Evolutionary conservation across 257 asterid genomes (phyloP).

Genomic region (Parsonsia alboflavescens): DNA sequence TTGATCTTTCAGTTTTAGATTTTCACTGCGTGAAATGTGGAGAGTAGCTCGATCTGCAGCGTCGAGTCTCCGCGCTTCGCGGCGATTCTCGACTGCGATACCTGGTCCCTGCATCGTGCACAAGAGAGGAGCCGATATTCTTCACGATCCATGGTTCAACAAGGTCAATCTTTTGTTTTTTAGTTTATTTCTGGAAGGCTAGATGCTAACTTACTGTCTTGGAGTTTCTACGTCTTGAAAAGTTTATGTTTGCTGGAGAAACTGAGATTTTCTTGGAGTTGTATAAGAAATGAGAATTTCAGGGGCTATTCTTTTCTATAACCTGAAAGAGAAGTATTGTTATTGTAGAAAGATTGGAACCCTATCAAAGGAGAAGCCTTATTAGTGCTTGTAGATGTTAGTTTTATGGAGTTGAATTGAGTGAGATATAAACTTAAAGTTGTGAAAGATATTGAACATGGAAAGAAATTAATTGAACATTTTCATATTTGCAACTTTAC

Average conservation of each 20-base stretch:
- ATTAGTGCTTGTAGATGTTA: background rate
- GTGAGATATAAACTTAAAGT: background rate
- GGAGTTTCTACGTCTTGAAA: background rate
- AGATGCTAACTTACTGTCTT: background rate
- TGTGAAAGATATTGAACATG: too few species aligned
- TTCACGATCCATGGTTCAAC: constrained; percentile 97
- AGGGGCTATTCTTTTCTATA: background rate
- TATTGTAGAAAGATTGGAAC: background rate
- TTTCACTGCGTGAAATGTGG: constrained; percentile 44
- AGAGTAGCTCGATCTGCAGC: constrained; percentile 76
- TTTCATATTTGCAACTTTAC: background rate
- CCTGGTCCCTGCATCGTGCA: constrained; percentile 88
- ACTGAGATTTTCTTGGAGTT: background rate
- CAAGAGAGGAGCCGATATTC: constrained; percentile 97
- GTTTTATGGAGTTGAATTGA: background rate
- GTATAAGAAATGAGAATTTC: background rate
- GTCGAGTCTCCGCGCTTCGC: constrained; percentile 55
- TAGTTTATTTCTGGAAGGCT: background rate
- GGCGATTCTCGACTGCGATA: constrained; percentile 68
- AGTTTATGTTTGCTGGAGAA: background rate
- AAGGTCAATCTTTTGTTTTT: constrained; percentile 43
- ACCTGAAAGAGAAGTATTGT: background rate
- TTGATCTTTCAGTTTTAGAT: background rate
- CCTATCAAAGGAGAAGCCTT: background rate
- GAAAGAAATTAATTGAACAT: background rate